Base-by-base conservation (phyloP, 352 stramenopile genomes). In the Phytophthora syringae region DNA sequence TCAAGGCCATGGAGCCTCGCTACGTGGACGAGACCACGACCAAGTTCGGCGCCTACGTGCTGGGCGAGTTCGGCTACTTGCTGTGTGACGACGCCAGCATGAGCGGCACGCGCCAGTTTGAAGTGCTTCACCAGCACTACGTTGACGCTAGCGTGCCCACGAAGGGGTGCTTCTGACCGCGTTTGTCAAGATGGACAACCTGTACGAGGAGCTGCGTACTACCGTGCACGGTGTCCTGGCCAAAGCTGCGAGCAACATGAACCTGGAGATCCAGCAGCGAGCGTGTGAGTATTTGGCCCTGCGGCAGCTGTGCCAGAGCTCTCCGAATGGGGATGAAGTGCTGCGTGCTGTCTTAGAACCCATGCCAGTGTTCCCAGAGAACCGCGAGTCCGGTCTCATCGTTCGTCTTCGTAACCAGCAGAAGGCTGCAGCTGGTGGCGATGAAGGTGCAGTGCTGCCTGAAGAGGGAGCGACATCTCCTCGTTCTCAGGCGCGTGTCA, bases 61-160 rank as follows among this genome's bases (percentile, higher is more conserved):
- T 99, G 12, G 97, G 97, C 39, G 97, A 99, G 79, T 99, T 99
- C 64, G 97, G 97, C 1, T 99, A 98, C 74, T 74, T 99, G 32
- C 95, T 99, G 52, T 82, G 75, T 44, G 84, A 93, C 3, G 79
- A 91, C 52, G 79, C 89, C 16, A 82, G 87, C 21, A 98, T 98
- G 89, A 91, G 82, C 59, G 96, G 90, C 45, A 87, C 95, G 42
- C 85, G 93, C 43, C 97, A 99, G 77, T 99, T 99, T 48, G 85
- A 96, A 24, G 95, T 98, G 47, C 84, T 99, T 25, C 92, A 99
- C 71, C 95, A 98, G 70, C 97, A 99, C 80, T 99, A 97, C 74
- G 72, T 84, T 16, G 90, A 88, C 42, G 84, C 90, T 1, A 84
- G 84, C 22, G 71, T 90, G 12, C 70, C 86, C 7, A 98, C 96